Base-by-base conservation (phyloP, 805 yeast species). In the Candida wancherniae region DNA sequence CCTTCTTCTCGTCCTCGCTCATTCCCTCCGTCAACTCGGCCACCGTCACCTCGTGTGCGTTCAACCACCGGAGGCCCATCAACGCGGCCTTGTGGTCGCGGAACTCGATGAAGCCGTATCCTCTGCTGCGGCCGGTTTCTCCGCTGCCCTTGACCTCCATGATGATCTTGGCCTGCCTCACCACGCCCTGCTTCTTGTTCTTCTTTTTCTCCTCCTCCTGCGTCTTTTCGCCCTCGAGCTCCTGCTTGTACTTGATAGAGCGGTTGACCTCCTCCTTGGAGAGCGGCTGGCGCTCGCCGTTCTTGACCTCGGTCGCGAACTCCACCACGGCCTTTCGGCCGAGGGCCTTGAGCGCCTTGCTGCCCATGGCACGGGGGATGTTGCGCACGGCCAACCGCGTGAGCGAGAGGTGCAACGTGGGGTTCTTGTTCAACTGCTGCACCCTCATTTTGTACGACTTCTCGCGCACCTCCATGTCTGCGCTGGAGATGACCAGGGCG, bases 41-140 rank as follows among this genome's bases (percentile, higher is more conserved):
- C 19, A 57, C 58, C 0, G 84, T 63, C 5, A 92, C 95, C 50
- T 75, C 80, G 53, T 90, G 96, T 6, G 95, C 95, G 57, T 92
- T 92, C 56, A 92, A 70, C 95, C 96, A 92, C 67, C 98, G 77
- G 34, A 92, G 73, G 2, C 94, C 97, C 97, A 87, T 88, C 44
- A 92, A 70, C 1, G 98, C 97, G 41, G 80, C 57, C 58, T 82
- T 83, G 58, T 92, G 98, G 58, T 88, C 95, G 59, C 87, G 78
- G 58, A 71, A 87, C 61, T 92, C 97, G 26, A 92, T 60, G 69
- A 92, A 90, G 42, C 98, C 98, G 51, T 90, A 92, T 39, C 98
- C 98, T 67, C 97, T 80, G 51, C 92, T 80, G 58, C 98, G 74
- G 34, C 98, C 98, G 17, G 70, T 60, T 15, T 80, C 81, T 13